Conservation (phyloP, 495 filamentous ascomycete genomes). For the Aspergillus leporis region DNA sequence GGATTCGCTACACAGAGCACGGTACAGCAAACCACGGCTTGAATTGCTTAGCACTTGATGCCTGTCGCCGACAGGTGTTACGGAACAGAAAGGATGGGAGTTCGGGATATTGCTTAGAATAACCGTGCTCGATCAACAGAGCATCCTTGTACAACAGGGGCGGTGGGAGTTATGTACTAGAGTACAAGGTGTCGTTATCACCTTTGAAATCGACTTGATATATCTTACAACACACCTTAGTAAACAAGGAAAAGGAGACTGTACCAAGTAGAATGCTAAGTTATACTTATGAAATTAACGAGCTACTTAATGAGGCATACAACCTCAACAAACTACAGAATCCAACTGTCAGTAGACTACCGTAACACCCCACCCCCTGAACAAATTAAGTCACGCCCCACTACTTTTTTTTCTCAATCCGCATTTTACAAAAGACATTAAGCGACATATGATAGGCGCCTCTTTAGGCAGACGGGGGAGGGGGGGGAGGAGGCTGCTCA, state of each 20-base stretch:
- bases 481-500: constrained; percentile 73
- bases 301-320: background rate
- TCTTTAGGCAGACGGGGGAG: constrained; percentile 56
- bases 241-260: background rate
- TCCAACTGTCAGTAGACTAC: constrained; percentile 1
- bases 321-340: constrained; percentile 2
- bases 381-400: background rate
- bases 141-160: no score
- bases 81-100: no score
- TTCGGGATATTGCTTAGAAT: no score
- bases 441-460: background rate
- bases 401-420: constrained; percentile 11
- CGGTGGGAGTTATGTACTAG: no score
- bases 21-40: no score
- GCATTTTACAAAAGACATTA: constrained; percentile 13
- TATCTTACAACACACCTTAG: background rate
- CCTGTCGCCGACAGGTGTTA: no score
- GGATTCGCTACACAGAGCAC: no score
- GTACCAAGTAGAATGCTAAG: background rate
- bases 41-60: no score
- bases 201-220: background rate
- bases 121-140: no score
- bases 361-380: background rate
- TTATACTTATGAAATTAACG: constrained; percentile 3
- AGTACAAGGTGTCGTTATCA: background rate